Conservation (phyloP, 1,284 basidiomycete species). For the Sparassis latifolia region DNA sequence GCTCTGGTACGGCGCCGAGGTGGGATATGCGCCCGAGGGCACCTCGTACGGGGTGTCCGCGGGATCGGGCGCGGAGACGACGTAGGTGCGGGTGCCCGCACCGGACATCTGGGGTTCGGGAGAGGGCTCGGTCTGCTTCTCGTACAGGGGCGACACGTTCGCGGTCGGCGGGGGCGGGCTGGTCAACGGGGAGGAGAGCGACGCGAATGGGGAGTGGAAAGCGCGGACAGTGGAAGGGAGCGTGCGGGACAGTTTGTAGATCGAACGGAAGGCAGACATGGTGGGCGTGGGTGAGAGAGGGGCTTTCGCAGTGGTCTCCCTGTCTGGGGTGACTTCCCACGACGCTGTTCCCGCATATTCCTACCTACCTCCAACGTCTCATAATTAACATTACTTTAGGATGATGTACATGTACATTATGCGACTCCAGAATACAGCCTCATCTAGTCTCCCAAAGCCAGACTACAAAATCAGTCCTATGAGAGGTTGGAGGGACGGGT, state of each 20-base stretch:
- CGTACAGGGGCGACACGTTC: constrained; percentile 32
- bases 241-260: constrained; percentile 26
- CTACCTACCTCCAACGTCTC: no score
- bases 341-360: no score
- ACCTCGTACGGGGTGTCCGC: constrained; percentile 52
- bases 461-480: neutral
- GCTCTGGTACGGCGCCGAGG: constrained; percentile 45
- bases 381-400: neutral
- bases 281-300: constrained; percentile 13
- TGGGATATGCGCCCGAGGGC: constrained; percentile 61
- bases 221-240: constrained; percentile 27
- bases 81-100: constrained; percentile 48
- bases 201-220: constrained; percentile 57
- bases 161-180: constrained; percentile 22
- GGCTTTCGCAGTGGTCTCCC: neutral
- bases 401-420: neutral
- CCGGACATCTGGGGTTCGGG: constrained; percentile 39
- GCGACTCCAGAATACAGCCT: neutral
- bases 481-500: neutral
- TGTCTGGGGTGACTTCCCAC: neutral
- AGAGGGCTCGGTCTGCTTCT: constrained; percentile 48
- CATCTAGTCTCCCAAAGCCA: neutral
- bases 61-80: constrained; percentile 61
- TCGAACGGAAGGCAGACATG: constrained; percentile 20
- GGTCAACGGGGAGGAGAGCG: constrained; percentile 35